These are phyloP conservation scores for Drechmeria coniospora DNA, from an alignment of 2,329 filamentous ascomycete genomes.

Conservation along the genomic window DNA sequence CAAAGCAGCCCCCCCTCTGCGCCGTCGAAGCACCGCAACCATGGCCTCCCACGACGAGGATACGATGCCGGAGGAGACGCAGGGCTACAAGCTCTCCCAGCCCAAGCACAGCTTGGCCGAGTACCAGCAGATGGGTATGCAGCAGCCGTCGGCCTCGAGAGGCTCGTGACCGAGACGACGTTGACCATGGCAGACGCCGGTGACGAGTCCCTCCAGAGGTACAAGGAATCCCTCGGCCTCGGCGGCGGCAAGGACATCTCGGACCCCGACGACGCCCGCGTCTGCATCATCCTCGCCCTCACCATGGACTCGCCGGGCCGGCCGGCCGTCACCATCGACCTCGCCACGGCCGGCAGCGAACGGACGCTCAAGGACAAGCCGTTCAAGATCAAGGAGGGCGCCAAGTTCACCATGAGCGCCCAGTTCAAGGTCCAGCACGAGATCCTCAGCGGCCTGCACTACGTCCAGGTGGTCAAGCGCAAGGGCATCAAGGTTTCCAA, in stretches of 20 bases:
- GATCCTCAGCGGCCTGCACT: conserved; percentile 88
- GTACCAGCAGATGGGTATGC: conserved; percentile 82
- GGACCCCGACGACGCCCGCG: conserved; percentile 68
- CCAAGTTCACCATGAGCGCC: conserved; percentile 86
- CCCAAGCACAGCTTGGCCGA: conserved; percentile 91
- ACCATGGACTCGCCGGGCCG: conserved; percentile 77
- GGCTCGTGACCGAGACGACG: background rate
- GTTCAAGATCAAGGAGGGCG: conserved; percentile 94
- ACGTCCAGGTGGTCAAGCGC: conserved; percentile 84
- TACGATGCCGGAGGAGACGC: conserved; percentile 70
- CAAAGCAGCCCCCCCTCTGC: too few relatives aligned
- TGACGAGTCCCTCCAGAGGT: conserved; percentile 91
- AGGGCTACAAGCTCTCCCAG: conserved; percentile 96
- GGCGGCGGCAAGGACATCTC: conserved; percentile 56
- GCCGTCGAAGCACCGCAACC: too few relatives aligned
- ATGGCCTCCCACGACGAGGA: conserved; percentile 68
- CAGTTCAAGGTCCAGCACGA: conserved; percentile 94
- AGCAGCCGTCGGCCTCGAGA: conserved; percentile 1
- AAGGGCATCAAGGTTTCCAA: conserved; percentile 79
- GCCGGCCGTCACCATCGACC: conserved; percentile 74
- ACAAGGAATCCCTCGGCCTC: conserved; percentile 92
- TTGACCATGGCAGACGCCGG: conserved; percentile 41
- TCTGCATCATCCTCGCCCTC: conserved; percentile 85
- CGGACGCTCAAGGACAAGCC: conserved; percentile 73
- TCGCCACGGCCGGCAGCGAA: conserved; percentile 59